phyloP scores from a whole-genome alignment of 1,139 yeast genomes.

The Kodamaea sp. region DNA sequence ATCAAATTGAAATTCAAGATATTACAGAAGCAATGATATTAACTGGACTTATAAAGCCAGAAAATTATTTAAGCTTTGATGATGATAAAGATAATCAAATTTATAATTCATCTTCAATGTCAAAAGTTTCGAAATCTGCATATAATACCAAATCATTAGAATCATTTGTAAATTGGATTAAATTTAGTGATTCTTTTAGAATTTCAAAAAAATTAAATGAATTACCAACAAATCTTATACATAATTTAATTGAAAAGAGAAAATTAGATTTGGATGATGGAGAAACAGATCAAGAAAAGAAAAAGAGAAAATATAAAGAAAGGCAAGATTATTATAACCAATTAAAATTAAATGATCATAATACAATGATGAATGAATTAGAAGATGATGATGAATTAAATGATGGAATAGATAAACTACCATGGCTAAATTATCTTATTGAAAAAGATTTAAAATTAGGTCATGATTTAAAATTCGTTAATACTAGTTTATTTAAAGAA shows the following conservation, averaged over 20 bases:
- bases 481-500: slow-evolving; percentile 30
- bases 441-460: slow-evolving; percentile 46
- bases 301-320: slow-evolving; percentile 17
- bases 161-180: slow-evolving; percentile 36
- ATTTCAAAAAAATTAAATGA: slow-evolving; percentile 28
- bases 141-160: slow-evolving; percentile 41
- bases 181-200: slow-evolving; percentile 26
- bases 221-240: slow-evolving; percentile 30
- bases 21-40: slow-evolving; percentile 20
- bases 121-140: slow-evolving; percentile 14
- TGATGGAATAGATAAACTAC: slow-evolving; percentile 27
- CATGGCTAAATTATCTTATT: slow-evolving; percentile 41
- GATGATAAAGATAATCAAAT: slow-evolving; percentile 15
- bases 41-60: slow-evolving; percentile 19
- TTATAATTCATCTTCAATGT: slow-evolving; percentile 12
- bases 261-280: slow-evolving; percentile 27
- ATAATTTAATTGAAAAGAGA: slow-evolving; percentile 39
- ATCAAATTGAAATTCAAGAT: slow-evolving; percentile 17
- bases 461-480: slow-evolving; percentile 36
- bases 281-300: slow-evolving; percentile 26
- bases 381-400: slow-evolving; percentile 31
- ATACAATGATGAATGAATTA: slow-evolving; percentile 17
- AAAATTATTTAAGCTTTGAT: slow-evolving; percentile 14
- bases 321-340: slow-evolving; percentile 43
- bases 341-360: slow-evolving; percentile 23